Conservation (phyloP, 352 stramenopile species). For the Phytophthora macrochlamydospora region DNA sequence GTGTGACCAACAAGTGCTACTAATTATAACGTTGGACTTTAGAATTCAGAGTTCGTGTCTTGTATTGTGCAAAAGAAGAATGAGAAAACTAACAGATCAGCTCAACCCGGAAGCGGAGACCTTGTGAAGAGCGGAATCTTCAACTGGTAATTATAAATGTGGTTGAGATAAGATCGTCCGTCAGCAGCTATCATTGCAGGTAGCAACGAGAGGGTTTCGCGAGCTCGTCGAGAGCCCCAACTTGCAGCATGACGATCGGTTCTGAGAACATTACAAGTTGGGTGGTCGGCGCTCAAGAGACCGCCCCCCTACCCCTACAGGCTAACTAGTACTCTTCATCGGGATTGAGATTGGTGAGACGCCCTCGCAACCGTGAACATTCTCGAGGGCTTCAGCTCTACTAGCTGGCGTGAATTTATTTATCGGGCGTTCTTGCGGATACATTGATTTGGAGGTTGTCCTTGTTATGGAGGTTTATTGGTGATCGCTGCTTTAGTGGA, state of each 20-base stretch:
- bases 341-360: no score
- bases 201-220: background rate
- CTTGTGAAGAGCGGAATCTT: background rate
- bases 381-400: no score
- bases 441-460: no score
- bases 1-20: constrained; percentile 17
- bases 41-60: background rate
- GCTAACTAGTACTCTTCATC: no score
- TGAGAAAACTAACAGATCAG: background rate
- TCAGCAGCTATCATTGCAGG: background rate
- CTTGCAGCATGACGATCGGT: background rate
- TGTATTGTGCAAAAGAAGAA: constrained; percentile 8
- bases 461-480: no score
- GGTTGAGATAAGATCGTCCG: background rate
- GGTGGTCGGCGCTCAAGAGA: no score
- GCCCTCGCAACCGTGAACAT: no score
- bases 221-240: background rate
- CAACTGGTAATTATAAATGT: background rate
- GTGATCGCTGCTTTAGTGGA: no score
- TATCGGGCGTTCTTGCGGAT: no score
- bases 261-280: background rate
- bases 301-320: no score
- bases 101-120: background rate
- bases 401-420: no score
- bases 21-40: constrained; percentile 6